Evolutionary conservation across 2,329 filamentous ascomycete genomes (phyloP).

Genomic region (Penicillium sp.): DNA sequence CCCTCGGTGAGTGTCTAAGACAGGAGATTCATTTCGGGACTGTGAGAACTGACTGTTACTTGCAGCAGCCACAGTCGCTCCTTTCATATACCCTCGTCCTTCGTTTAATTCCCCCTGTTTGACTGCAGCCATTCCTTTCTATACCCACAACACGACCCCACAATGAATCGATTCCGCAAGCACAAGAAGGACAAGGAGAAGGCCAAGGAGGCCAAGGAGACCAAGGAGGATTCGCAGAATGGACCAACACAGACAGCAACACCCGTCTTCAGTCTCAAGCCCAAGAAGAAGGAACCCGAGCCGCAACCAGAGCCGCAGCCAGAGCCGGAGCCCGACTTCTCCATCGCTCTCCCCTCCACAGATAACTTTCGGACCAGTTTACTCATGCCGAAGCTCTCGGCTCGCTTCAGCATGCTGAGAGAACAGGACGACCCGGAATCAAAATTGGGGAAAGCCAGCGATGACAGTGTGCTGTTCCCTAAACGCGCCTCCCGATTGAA

Average conservation of each 20-base stretch:
- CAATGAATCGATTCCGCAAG: constrained; percentile 43
- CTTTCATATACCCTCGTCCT: not conserved
- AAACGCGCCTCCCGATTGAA: constrained; percentile 73
- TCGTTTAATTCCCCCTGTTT: constrained; percentile 4
- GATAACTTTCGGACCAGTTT: constrained; percentile 95
- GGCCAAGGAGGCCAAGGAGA: constrained; percentile 24
- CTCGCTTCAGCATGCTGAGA: constrained; percentile 91
- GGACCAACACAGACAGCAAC: constrained; percentile 13
- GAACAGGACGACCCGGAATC: constrained; percentile 91
- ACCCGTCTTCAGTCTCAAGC: constrained; percentile 32
- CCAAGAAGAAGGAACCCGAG: constrained; percentile 49
- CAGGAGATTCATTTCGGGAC: not conserved
- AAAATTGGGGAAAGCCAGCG: constrained; percentile 86
- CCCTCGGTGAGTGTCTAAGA: constrained; percentile 14
- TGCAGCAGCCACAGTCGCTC: constrained; percentile 3
- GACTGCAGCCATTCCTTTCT: constrained; percentile 5
- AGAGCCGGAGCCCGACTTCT: constrained; percentile 62
- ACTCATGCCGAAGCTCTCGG: constrained; percentile 90
- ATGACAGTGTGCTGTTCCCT: constrained; percentile 84
- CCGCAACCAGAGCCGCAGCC: constrained; percentile 23
- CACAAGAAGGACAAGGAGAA: constrained; percentile 35
- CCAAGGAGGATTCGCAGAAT: constrained; percentile 38
- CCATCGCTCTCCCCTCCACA: constrained; percentile 67
- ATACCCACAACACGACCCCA: constrained; percentile 3
- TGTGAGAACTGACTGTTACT: constrained; percentile 2